Evolutionary conservation across 179 eudicot species (phyloP).

Genomic region (Spergularia azorica): DNA sequence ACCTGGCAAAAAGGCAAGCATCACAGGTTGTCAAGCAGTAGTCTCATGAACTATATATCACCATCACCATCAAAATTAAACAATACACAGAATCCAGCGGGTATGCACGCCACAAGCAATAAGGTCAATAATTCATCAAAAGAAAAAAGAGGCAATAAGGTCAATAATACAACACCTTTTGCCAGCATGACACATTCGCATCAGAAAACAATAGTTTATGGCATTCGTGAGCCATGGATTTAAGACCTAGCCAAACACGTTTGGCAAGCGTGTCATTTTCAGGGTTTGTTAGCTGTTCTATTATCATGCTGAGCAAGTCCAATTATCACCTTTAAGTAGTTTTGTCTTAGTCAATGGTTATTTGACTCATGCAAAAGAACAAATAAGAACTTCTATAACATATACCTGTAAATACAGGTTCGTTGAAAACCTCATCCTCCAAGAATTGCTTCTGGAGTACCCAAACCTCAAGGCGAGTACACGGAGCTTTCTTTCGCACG

Average conservation of each 20-base stretch:
- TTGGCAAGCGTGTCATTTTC: too few species aligned
- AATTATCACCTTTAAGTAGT: background rate
- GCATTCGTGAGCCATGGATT: background rate
- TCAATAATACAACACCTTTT: background rate
- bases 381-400: background rate
- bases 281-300: too few species aligned
- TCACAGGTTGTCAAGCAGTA: conserved; percentile 16
- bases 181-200: background rate
- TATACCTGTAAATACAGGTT: conserved; percentile 73
- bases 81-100: background rate
- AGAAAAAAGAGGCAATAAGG: background rate
- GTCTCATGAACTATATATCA: conserved; percentile 1
- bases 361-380: background rate
- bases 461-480: conserved; percentile 83
- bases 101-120: background rate
- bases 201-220: background rate
- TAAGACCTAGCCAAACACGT: background rate
- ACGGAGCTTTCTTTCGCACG: conserved; percentile 92
- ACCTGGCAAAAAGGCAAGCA: conserved; percentile 44
- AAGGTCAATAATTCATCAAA: background rate
- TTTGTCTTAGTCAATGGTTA: background rate
- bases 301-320: background rate
- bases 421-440: conserved; percentile 77
- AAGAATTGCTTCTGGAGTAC: conserved; percentile 68
- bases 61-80: background rate